A percentile compares a stretch with the other conserved stretches of the same genome.
Conservation (phyloP, 1,139 yeast species). For the Suhomyces yuchorum region DNA sequence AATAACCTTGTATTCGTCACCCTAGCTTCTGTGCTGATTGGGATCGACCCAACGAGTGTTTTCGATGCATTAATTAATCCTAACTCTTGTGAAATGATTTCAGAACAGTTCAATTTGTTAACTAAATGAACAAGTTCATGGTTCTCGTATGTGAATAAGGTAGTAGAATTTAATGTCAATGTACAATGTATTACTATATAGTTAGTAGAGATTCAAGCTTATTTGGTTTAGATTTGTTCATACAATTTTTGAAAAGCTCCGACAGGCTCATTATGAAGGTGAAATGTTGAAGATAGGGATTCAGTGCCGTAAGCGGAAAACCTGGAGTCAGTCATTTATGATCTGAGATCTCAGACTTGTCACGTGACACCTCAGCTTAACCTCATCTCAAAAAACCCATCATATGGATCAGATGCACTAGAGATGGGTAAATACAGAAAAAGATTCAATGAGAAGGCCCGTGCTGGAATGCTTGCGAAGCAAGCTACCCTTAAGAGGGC, state of each 20-base stretch:
- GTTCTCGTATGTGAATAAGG: constrained; percentile 58
- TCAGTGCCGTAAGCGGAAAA: not conserved
- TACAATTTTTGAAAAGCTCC: constrained; percentile 36
- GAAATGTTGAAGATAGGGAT: not conserved
- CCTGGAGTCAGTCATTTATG: constrained; percentile 6
- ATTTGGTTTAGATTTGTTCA: constrained; percentile 17
- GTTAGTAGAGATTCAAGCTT: constrained; percentile 6
- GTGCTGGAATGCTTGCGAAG: constrained; percentile 82
- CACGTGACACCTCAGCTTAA: constrained; percentile 5
- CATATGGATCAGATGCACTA: not conserved
- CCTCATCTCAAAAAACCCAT: constrained; percentile 12
- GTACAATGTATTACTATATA: constrained; percentile 44
- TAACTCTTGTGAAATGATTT: constrained; percentile 55
- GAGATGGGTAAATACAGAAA: constrained; percentile 79
- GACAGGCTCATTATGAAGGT: constrained; percentile 13
- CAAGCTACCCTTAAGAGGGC: constrained; percentile 69
- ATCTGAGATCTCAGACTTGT: not conserved
- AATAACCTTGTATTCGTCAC: constrained; percentile 38
- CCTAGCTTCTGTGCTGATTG: constrained; percentile 31
- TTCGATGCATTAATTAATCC: constrained; percentile 54
- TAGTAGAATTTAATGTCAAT: constrained; percentile 55
- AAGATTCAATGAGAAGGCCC: constrained; percentile 83
- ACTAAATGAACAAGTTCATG: constrained; percentile 39
- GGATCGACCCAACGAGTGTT: constrained; percentile 48
- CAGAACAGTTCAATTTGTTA: constrained; percentile 52